These are phyloP conservation scores for Chloris gayana DNA, from an alignment of 176 grass and related monocot genomes.

Conservation along the genomic window DNA sequence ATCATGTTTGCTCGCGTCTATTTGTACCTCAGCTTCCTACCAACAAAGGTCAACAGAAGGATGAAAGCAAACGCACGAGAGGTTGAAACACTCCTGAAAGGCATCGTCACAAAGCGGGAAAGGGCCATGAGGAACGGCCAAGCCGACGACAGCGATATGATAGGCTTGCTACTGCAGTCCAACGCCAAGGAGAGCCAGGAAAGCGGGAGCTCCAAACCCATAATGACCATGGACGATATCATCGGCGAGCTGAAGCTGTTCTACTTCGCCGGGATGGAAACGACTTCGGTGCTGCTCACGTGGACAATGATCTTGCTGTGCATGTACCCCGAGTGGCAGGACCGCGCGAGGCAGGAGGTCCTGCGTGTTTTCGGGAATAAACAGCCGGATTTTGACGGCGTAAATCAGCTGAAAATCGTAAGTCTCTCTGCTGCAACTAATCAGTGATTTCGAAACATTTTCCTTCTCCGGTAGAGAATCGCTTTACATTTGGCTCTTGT, in stretches of 20 bases:
- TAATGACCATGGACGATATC: conserved; percentile 61
- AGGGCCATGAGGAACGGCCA: conserved; percentile 23
- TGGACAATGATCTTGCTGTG: conserved; percentile 56
- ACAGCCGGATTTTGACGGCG: conserved; percentile 42
- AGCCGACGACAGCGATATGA: conserved; percentile 35
- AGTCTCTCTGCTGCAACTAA: conserved; percentile 9
- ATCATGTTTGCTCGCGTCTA: too few relatives aligned
- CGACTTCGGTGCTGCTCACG: conserved; percentile 56
- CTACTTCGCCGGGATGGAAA: conserved; percentile 80
- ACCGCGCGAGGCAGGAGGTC: conserved; percentile 59
- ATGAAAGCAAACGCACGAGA: conserved; percentile 42
- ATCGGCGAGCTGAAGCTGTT: conserved; percentile 80
- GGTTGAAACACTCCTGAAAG: conserved; percentile 38
- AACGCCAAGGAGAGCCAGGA: conserved; percentile 40
- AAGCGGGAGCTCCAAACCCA: conserved; percentile 8
- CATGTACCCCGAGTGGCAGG: conserved; percentile 67
- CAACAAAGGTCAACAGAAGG: conserved; percentile 47
- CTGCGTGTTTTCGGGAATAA: conserved; percentile 28
- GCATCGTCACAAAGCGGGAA: conserved; percentile 50
- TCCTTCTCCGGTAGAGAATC: not conserved
- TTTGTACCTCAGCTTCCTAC: conserved; percentile 46
- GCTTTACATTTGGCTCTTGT: not conserved
- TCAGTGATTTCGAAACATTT: not conserved
- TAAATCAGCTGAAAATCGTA: conserved; percentile 49
- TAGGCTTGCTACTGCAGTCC: conserved; percentile 54